phyloP scores from a whole-genome alignment of 345 rosid genomes.

The Excoecaria agallocha region DNA sequence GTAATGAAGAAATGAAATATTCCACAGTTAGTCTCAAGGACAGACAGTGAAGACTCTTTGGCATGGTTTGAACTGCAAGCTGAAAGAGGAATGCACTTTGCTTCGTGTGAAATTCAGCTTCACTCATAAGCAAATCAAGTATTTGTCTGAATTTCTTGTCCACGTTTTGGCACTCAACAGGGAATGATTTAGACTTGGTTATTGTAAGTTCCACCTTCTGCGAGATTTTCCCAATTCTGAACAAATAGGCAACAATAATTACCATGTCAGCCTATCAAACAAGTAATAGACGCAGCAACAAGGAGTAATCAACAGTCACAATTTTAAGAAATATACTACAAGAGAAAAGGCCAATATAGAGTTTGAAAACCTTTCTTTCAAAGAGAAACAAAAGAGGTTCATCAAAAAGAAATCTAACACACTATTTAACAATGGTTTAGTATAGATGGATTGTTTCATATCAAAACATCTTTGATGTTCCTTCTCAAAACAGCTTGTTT shows the following conservation, averaged over 20 bases:
- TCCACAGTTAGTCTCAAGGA: slow-evolving; percentile 34
- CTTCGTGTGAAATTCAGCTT: slow-evolving; percentile 83
- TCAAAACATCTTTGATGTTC: neutral
- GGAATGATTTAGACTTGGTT: slow-evolving; percentile 61
- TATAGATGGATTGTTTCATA: neutral
- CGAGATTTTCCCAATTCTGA: slow-evolving; percentile 68
- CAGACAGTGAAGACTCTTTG: slow-evolving; percentile 35
- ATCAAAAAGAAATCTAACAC: neutral
- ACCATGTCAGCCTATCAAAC: neutral
- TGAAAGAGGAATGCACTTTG: slow-evolving; percentile 67
- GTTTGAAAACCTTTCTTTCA: neutral
- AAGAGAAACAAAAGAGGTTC: neutral
- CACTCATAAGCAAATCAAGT: slow-evolving; percentile 82
- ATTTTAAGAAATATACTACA: slow-evolving; percentile 6
- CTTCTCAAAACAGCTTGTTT: neutral
- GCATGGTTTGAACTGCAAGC: slow-evolving; percentile 35
- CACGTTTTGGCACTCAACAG: slow-evolving; percentile 79
- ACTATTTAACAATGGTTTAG: neutral
- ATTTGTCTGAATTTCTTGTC: slow-evolving; percentile 94
- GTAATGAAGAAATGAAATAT: slow-evolving; percentile 30
- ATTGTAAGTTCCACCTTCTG: slow-evolving; percentile 66
- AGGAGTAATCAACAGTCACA: neutral
- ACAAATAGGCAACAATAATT: slow-evolving; percentile 17
- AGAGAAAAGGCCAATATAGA: slow-evolving; percentile 3
- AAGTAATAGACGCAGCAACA: neutral